Evolutionary conservation across 495 filamentous ascomycete genomes (phyloP).

Genomic region (Hyaloscypha bicolor): DNA sequence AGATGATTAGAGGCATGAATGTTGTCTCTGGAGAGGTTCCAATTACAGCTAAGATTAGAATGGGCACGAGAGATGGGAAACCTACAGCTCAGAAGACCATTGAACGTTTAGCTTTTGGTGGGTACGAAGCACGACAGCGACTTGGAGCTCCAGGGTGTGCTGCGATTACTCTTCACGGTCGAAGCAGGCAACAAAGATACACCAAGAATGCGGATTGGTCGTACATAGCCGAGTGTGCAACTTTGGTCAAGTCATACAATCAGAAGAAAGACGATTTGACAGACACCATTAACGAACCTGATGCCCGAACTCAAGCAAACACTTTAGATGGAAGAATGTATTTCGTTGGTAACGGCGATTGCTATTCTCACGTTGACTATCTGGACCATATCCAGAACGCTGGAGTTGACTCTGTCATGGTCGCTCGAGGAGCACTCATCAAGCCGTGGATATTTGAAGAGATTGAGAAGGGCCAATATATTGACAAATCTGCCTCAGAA

Average conservation of each 20-base stretch:
- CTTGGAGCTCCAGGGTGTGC: constrained; percentile 78
- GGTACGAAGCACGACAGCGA: constrained; percentile 62
- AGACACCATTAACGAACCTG: constrained; percentile 78
- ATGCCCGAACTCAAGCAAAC: constrained; percentile 59
- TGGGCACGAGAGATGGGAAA: constrained; percentile 78
- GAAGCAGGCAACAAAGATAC: constrained; percentile 92
- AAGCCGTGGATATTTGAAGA: constrained; percentile 99
- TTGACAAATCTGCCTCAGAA: constrained; percentile 91
- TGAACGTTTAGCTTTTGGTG: constrained; percentile 80
- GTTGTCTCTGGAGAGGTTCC: constrained; percentile 83
- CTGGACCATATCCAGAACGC: constrained; percentile 73
- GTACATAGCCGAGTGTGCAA: constrained; percentile 89
- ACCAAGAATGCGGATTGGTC: constrained; percentile 86
- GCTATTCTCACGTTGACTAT: constrained; percentile 91
- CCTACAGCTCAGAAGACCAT: constrained; percentile 80
- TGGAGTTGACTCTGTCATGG: constrained; percentile 86
- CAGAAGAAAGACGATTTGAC: constrained; percentile 58
- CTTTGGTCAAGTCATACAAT: constrained; percentile 78
- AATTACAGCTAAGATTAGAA: constrained; percentile 91
- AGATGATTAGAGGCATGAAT: constrained; percentile 95
- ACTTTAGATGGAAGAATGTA: constrained; percentile 64
- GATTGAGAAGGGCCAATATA: constrained; percentile 85
- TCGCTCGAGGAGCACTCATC: constrained; percentile 86
- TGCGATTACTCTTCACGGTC: constrained; percentile 90
- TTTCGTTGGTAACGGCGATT: constrained; percentile 96